These are phyloP conservation scores for Phytophthora nicotianae DNA, from an alignment of 352 stramenopile genomes.

Conservation along the genomic window DNA sequence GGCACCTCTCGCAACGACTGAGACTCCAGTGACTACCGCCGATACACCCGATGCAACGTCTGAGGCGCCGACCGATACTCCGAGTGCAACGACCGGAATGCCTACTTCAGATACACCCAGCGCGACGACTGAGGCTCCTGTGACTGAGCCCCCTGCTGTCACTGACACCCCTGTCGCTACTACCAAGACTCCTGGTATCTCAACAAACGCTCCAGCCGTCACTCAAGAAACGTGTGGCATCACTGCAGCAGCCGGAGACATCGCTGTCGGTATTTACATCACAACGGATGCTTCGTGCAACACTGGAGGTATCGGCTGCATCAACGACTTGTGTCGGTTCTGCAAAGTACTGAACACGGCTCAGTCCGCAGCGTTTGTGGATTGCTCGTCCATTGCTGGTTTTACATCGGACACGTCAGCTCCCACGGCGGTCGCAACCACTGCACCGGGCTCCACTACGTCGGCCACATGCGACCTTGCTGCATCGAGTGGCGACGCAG, in stretches of 20 bases:
- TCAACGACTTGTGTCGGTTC: slow-evolving; percentile 48
- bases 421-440: not conserved
- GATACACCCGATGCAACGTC: not conserved
- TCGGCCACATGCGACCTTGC: slow-evolving; percentile 9
- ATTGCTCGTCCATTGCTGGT: slow-evolving; percentile 15
- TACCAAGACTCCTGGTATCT: not conserved
- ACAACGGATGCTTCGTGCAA: slow-evolving; percentile 33
- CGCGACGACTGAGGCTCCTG: not conserved
- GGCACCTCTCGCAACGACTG: not conserved
- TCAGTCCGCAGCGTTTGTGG: slow-evolving; percentile 28
- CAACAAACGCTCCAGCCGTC: not conserved
- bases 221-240: slow-evolving; percentile 13
- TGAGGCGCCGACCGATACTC: not conserved
- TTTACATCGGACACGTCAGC: not conserved
- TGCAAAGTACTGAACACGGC: slow-evolving; percentile 37
- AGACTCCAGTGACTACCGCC: not conserved
- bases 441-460: not conserved
- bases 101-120: not conserved
- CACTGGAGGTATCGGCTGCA: slow-evolving; percentile 39
- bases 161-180: slow-evolving; percentile 1
- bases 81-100: not conserved
- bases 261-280: slow-evolving; percentile 35
- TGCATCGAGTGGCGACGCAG: slow-evolving; percentile 27
- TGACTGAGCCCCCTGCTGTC: slow-evolving; percentile 5
- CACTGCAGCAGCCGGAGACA: slow-evolving; percentile 24